phyloP scores from a whole-genome alignment of 495 filamentous ascomycete genomes.

The Talaromyces stipitatus region DNA sequence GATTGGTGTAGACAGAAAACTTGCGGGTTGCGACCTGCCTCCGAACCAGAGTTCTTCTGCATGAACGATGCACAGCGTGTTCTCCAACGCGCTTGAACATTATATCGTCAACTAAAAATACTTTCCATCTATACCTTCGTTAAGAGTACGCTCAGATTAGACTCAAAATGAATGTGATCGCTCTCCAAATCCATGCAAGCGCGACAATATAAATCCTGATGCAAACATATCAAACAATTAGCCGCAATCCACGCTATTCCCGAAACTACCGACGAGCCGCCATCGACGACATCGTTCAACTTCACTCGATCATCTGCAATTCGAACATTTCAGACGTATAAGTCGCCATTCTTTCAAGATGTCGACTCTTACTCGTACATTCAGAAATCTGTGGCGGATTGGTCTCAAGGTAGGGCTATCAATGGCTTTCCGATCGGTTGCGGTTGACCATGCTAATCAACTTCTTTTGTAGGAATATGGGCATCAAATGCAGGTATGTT shows the following conservation, averaged over 20 bases:
- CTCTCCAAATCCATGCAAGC: not conserved
- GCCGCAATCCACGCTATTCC: constrained; percentile 15
- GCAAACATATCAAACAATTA: constrained; percentile 36
- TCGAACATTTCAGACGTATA: not conserved
- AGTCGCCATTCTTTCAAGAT: constrained; percentile 44
- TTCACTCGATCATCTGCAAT: constrained; percentile 2
- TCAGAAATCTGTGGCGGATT: constrained; percentile 78
- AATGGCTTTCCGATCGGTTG: not conserved
- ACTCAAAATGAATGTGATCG: not conserved
- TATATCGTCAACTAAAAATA: not conserved
- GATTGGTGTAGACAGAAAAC: constrained; percentile 28
- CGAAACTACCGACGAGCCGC: constrained; percentile 13
- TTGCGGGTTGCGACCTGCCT: constrained; percentile 29
- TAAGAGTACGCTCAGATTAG: too few species aligned
- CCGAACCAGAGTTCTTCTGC: constrained; percentile 21
- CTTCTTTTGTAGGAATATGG: constrained; percentile 62
- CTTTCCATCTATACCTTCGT: not conserved
- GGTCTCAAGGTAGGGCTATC: constrained; percentile 66
- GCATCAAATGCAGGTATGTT: constrained; percentile 83
- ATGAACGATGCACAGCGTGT: constrained; percentile 27
- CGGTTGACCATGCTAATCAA: constrained; percentile 20
- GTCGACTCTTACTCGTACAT: constrained; percentile 83
- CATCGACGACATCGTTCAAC: constrained; percentile 10
- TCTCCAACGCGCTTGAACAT: constrained; percentile 39
- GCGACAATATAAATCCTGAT: not conserved